Evolutionary conservation across 345 rosid species (phyloP), one percentile per base, ranked within the genome.

Genomic region (Populus pruinosa): DNA sequence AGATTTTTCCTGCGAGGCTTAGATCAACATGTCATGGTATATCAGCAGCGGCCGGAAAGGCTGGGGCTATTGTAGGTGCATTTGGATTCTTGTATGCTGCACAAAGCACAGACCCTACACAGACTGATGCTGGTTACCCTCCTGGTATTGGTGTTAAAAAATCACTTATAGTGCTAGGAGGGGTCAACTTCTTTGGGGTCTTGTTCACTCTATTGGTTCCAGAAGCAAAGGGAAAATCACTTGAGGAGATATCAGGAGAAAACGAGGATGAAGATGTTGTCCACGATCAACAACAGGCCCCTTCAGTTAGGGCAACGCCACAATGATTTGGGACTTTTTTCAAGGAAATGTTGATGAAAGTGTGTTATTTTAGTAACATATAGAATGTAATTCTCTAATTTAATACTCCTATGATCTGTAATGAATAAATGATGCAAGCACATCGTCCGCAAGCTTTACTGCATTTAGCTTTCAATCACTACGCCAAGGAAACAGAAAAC

Each of bases 11-110:
- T 0, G 79, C 79, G 11, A 76, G 79, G 67, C 56, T 76, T 0
- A 76, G 79, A 20, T 76, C 79, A 39, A 76, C 79, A 0, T 76
- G 79, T 47, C 79, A 76, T 76, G 79, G 79, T 20, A 69, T 76
- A 56, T 76, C 79, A 29, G 79, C 79, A 20, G 79, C 79, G 0
- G 27, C 53, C 7, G 79, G 79, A 6, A 76, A 76, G 50, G 79
- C 74, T 3, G 79, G 79, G 53, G 79, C 79, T 5, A 76, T 69
- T 2, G 74, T 76, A 7, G 79, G 79, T 5, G 68, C 79, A 9
- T 76, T 76, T 31, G 79, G 79, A 41, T 76, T 76, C 67, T 69
- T 76, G 59, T 76, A 76, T 27, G 79, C 79, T 53, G 67, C 79
- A 38, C 73, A 76, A 27, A 69, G 74, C 55, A 56, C 53, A n/a